Percentiles rank a stretch among this genome's conserved stretches.
phyloP scores from a whole-genome alignment of 164 flowering plant species.

The Vitis cinerea region DNA sequence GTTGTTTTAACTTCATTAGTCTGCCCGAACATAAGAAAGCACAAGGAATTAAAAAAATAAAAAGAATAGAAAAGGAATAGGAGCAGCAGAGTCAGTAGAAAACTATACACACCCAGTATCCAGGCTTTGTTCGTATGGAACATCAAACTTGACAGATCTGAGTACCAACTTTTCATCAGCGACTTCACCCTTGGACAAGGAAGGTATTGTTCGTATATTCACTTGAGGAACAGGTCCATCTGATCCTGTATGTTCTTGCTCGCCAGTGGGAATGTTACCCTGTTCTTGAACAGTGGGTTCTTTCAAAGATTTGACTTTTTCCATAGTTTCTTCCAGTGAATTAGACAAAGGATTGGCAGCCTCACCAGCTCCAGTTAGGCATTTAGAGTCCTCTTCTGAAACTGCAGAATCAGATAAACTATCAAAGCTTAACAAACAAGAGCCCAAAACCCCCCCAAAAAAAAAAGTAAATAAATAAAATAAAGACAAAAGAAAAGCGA shows the following conservation, averaged over 20 bases:
- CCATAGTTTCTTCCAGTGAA: conserved; percentile 20
- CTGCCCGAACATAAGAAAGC: conserved; percentile 13
- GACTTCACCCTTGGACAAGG: conserved; percentile 14
- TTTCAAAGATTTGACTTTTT: conserved; percentile 10
- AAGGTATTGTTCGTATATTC: conserved; percentile 8
- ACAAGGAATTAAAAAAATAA: not conserved
- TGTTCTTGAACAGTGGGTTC: conserved; percentile 18
- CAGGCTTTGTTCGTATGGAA: conserved; percentile 13
- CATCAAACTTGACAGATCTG: conserved; percentile 3
- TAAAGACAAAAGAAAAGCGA: not conserved
- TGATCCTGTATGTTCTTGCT: conserved; percentile 11
- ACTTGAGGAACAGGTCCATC: conserved; percentile 14
- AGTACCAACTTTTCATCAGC: conserved; percentile 1
- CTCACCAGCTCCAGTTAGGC: conserved; percentile 14
- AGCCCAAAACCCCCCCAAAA: not conserved
- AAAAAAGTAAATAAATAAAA: not conserved
- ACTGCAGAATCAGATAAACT: conserved; percentile 29
- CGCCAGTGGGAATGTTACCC: conserved; percentile 1
- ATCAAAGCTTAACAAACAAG: not conserved
- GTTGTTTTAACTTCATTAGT: conserved; percentile 14
- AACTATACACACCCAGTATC: conserved; percentile 13
- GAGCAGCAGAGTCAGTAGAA: not conserved
- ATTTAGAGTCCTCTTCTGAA: conserved; percentile 20
- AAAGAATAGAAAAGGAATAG: not conserved
- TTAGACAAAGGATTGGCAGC: conserved; percentile 12